Percentiles rank a stretch among this genome's conserved stretches.
phyloP scores from a whole-genome alignment of 2,329 filamentous ascomycete species.

The Stenocarpella maydis region DNA sequence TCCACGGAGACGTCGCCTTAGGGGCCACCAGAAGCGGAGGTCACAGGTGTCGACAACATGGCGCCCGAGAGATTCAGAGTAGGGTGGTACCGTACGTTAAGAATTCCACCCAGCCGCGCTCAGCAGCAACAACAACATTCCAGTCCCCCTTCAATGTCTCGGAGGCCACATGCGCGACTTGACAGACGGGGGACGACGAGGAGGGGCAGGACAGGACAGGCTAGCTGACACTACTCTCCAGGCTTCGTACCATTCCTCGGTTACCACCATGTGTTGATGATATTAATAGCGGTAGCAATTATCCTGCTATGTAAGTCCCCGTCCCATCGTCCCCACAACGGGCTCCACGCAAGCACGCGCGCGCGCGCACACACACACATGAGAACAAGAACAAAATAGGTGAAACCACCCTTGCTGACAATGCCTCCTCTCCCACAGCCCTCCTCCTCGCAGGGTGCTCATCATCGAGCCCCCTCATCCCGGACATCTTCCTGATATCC shows the following conservation, averaged over 20 bases:
- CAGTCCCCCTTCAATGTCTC: slow-evolving; percentile 2
- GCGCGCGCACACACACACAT: background rate
- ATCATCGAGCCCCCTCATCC: slow-evolving; percentile 93
- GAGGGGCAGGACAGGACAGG: background rate
- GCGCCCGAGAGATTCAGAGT: slow-evolving; percentile 50
- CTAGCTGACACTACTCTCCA: slow-evolving; percentile 41
- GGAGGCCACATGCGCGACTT: slow-evolving; percentile 1
- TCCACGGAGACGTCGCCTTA: slow-evolving; percentile 36
- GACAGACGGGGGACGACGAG: background rate
- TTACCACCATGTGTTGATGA: slow-evolving; percentile 93
- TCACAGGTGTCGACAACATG: slow-evolving; percentile 25
- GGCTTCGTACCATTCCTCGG: slow-evolving; percentile 75
- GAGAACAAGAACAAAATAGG: too few relatives aligned
- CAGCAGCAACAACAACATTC: slow-evolving; percentile 18
- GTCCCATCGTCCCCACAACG: slow-evolving; percentile 9
- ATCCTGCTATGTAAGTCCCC: slow-evolving; percentile 89
- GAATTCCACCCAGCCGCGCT: background rate
- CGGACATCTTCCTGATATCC: slow-evolving; percentile 96
- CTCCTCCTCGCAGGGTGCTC: slow-evolving; percentile 95
- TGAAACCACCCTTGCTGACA: slow-evolving; percentile 26
- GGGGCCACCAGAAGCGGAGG: slow-evolving; percentile 17
- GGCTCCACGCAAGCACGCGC: background rate
- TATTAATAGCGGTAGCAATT: slow-evolving; percentile 91
- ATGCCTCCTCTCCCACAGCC: slow-evolving; percentile 60
- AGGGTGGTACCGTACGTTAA: slow-evolving; percentile 59